Evolutionary conservation across 139 green algal genomes (phyloP).

Genomic region (Volvox africanus): DNA sequence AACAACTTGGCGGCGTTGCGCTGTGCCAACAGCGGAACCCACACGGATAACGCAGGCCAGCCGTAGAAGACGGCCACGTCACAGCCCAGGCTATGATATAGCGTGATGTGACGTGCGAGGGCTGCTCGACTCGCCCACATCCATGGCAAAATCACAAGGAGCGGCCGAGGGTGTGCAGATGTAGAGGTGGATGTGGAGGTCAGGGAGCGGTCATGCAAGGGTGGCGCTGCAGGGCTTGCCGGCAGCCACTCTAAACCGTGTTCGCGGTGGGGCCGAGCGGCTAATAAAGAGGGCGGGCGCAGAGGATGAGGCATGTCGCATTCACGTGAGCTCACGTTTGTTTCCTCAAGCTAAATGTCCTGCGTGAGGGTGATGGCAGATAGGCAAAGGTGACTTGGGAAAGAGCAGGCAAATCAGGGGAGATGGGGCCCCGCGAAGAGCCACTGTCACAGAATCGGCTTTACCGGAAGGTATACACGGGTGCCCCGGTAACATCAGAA

Average conservation of each 20-base stretch:
- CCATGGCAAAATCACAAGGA: constrained; percentile 26
- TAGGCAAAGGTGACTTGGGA: too few relatives aligned
- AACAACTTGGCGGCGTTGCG: not conserved
- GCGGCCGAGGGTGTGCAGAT: not conserved
- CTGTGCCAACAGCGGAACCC: not conserved
- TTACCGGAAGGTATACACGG: too few relatives aligned
- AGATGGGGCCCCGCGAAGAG: too few relatives aligned
- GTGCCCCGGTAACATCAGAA: too few relatives aligned
- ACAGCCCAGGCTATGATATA: constrained; percentile 39
- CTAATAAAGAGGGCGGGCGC: not conserved
- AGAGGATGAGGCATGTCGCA: not conserved
- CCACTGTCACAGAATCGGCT: too few relatives aligned
- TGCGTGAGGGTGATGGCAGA: too few relatives aligned
- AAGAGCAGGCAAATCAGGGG: too few relatives aligned
- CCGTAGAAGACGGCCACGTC: constrained; percentile 32
- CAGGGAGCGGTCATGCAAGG: too few relatives aligned
- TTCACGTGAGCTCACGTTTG: too few relatives aligned
- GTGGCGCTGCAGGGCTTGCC: not conserved
- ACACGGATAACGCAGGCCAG: constrained; percentile 30
- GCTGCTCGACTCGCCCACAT: constrained; percentile 21
- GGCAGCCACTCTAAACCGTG: not conserved
- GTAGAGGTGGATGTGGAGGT: not conserved
- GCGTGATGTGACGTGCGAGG: not conserved
- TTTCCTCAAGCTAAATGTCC: too few relatives aligned
- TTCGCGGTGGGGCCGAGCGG: not conserved